Evolutionary conservation across 352 stramenopile genomes (phyloP), one percentile per base, ranked within the genome.

Genomic region (Globisporangium splendens): DNA sequence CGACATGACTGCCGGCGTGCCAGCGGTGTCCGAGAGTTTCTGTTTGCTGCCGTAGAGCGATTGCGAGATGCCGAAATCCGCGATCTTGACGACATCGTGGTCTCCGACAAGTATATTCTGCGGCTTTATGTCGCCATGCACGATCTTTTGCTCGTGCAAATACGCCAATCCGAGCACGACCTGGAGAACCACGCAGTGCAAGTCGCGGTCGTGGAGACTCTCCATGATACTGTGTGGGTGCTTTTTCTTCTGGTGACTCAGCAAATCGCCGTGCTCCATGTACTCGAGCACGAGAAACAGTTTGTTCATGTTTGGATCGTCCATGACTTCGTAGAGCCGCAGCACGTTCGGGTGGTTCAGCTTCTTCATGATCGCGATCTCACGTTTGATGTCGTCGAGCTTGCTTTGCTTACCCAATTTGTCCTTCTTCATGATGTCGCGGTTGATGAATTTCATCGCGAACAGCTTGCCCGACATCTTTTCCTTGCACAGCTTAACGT

Each of bases 281-380:
- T 98, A 98, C 69, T 99, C 96, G n/a, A 99, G 73, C 2, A 99
- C 94, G 61, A 99, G 88, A 55, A 98, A 98, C 1, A 98, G 72
- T 43, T 95, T 94, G 72, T 98, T 95, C 57, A 93, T 91, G 44
- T 93, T 93, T 5, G 91, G 84, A 51, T 96, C 95, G 67, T 98
- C 95, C 77, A 99, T 98, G 14, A 98, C 96, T 72, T 99, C 95
- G 62, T 95, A 96, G 18, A 99, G 65, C 17, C 80, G 70, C 8
- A 98, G 68, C 0, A 98, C 76, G 56, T 98, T 98, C 3, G 95
- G 95, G 72, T 99, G 96, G 28, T 88, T 85, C 11, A 99, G 70
- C 57, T 98, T 97, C 71, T 99, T 99, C 96, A 99, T 99, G 46
- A 98, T 94, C 4, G 93, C 95, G 68, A 99, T 98, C 66, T 99